Evolutionary conservation across 2,329 filamentous ascomycete genomes (phyloP), one percentile per base, ranked within the genome.

Genomic region (Diatrype stigma): DNA sequence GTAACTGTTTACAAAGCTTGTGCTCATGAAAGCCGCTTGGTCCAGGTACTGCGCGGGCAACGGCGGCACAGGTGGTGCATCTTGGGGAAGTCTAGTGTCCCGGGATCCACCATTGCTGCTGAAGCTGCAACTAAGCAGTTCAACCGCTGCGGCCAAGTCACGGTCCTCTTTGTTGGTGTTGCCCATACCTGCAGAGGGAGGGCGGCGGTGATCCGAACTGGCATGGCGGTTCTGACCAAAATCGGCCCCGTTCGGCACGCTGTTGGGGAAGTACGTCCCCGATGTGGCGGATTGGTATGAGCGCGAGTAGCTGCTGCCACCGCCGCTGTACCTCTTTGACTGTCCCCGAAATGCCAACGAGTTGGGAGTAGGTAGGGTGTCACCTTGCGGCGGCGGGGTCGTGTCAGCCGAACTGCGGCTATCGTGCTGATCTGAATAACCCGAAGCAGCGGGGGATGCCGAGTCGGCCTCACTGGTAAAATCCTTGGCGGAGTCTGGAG

Each of bases 101-200:
- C 80, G 83, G 62, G 86, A 81, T 54, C 89, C 85, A 45, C 69
- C 78, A 60, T 78, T 81, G 67, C 91, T 96, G 58, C 86, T 86
- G 68, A 96, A 94, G 69, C 90, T 96, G 78, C 90, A 95, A 71
- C 89, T 93, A 56, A 96, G 83, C 58, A 96, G 77, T 60, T 94
- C 90, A 46, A 96, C 90, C 3, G 93, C 92, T 14, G 92, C 92
- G 19, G 91, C 93, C 52, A 97, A 79, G 58, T 95, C 90, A 45
- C 85, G 87, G 64, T 96, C 92, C 57, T 95, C 90, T 62, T 93
- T 85, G 50, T 90, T 87, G 8, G 84, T 86, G 48, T 78, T 76
- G 65, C 86, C 89, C 59, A 82, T 83, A 35, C 91, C 90, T 6
- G 90, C 91, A 2, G 91, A 96, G 32, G 81, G 81, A 26, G 91